phyloP scores from a whole-genome alignment of 345 rosid genomes.

The Populus nigra region DNA sequence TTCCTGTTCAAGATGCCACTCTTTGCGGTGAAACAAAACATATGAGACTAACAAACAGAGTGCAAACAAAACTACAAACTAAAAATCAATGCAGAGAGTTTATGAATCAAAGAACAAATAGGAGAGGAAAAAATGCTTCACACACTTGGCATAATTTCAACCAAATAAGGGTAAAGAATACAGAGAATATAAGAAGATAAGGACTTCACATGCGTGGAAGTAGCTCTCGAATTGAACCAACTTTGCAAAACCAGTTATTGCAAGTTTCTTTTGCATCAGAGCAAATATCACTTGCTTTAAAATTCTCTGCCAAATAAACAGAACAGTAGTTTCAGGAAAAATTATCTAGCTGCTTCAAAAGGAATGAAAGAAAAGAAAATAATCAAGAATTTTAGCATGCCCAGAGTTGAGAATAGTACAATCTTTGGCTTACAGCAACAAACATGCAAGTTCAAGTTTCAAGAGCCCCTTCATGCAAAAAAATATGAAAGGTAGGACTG shows the following conservation, averaged over 20 bases:
- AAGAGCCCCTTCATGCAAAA: no score
- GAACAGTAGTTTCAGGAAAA: constrained; percentile 20
- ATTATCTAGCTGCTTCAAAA: constrained; percentile 4
- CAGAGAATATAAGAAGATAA: constrained; percentile 9
- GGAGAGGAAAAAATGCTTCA: neutral
- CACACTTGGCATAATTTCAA: neutral
- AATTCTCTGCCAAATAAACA: constrained; percentile 51
- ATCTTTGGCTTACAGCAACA: no score
- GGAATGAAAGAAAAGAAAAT: neutral
- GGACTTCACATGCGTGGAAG: constrained; percentile 83
- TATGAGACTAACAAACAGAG: neutral
- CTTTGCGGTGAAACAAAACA: neutral
- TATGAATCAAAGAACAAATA: neutral
- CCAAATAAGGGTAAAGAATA: neutral
- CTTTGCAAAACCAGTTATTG: constrained; percentile 89
- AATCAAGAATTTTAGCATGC: neutral
- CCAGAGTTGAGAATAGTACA: no score
- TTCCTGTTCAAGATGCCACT: neutral
- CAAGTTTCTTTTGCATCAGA: constrained; percentile 86
- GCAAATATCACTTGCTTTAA: constrained; percentile 57
- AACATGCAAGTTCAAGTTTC: no score
- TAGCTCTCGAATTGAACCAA: constrained; percentile 77
- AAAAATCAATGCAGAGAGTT: neutral
- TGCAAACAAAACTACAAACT: neutral
- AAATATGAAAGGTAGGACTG: no score